phyloP scores from a whole-genome alignment of 2,329 filamentous ascomycete species.

The Colletotrichum lentis region DNA sequence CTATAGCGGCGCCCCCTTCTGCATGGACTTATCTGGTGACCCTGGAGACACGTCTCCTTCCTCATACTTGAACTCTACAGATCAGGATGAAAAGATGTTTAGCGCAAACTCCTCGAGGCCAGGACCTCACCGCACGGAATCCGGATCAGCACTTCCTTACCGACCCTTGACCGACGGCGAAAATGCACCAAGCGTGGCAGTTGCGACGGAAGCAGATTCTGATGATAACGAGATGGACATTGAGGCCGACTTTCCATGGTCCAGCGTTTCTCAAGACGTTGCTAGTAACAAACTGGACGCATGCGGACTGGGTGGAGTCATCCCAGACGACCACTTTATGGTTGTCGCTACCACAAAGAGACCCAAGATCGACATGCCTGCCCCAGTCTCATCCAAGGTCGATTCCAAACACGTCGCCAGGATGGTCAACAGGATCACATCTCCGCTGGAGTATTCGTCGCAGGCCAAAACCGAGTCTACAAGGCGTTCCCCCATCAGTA shows the following conservation, averaged over 20 bases:
- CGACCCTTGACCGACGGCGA: constrained; percentile 58
- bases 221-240: constrained; percentile 53
- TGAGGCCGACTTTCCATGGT: constrained; percentile 55
- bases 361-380: constrained; percentile 44
- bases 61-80: constrained; percentile 59
- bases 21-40: constrained; percentile 79
- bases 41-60: constrained; percentile 57
- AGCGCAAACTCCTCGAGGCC: constrained; percentile 37
- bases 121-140: constrained; percentile 52
- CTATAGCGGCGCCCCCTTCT: constrained; percentile 82
- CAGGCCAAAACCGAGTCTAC: constrained; percentile 19
- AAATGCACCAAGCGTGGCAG: constrained; percentile 31
- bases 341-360: constrained; percentile 63
- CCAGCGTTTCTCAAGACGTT: constrained; percentile 52
- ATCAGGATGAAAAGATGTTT: constrained; percentile 47
- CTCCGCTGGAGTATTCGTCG: constrained; percentile 53
- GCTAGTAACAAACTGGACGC: constrained; percentile 58
- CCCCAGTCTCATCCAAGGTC: constrained; percentile 6
- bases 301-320: constrained; percentile 66
- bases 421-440: constrained; percentile 54
- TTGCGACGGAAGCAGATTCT: constrained; percentile 42
- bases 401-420: constrained; percentile 47
- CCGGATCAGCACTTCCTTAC: constrained; percentile 60
- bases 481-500: constrained; percentile 45
- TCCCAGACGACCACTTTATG: constrained; percentile 71